phyloP scores from a whole-genome alignment of 805 yeast genomes.

The Lachancea dasiensis region DNA sequence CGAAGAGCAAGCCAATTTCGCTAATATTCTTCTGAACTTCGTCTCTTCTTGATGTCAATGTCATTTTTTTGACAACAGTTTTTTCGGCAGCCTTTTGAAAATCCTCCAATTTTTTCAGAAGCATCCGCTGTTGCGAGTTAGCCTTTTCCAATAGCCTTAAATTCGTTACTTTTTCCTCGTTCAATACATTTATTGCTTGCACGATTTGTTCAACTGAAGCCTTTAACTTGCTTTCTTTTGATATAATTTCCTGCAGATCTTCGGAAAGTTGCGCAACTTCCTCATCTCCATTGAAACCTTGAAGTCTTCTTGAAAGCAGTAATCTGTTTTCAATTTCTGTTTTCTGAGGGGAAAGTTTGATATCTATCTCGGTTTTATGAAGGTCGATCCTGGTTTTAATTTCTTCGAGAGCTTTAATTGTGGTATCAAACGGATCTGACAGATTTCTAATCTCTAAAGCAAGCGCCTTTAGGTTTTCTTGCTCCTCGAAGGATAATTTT shows the following conservation, averaged over 20 bases:
- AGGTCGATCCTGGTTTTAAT: constrained; percentile 24
- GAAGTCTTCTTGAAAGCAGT: constrained; percentile 11
- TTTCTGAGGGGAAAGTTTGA: constrained; percentile 50
- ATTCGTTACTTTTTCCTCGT: constrained; percentile 28
- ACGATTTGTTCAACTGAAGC: constrained; percentile 28
- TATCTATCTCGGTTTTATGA: constrained; percentile 51
- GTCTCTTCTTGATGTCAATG: constrained; percentile 55
- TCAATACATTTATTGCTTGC: constrained; percentile 24
- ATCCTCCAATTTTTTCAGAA: constrained; percentile 52
- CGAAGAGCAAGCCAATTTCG: constrained; percentile 85
- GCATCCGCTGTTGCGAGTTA: constrained; percentile 50
- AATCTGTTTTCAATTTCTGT: constrained; percentile 12
- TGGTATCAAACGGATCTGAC: constrained; percentile 41
- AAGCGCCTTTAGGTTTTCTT: constrained; percentile 29
- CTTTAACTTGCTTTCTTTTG: constrained; percentile 28
- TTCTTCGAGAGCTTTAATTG: constrained; percentile 21
- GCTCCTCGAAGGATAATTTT: constrained; percentile 47
- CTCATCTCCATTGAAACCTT: constrained; percentile 11
- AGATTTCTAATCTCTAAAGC: constrained; percentile 36
- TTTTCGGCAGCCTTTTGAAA: constrained; percentile 62
- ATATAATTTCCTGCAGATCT: constrained; percentile 27
- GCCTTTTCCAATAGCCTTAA: constrained; percentile 42
- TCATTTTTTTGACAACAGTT: constrained; percentile 53
- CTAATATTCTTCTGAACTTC: constrained; percentile 68
- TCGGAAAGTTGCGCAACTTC: constrained; percentile 26